Conservation (phyloP, 108 stramenopile species). For the Schizochytrium sp. region DNA sequence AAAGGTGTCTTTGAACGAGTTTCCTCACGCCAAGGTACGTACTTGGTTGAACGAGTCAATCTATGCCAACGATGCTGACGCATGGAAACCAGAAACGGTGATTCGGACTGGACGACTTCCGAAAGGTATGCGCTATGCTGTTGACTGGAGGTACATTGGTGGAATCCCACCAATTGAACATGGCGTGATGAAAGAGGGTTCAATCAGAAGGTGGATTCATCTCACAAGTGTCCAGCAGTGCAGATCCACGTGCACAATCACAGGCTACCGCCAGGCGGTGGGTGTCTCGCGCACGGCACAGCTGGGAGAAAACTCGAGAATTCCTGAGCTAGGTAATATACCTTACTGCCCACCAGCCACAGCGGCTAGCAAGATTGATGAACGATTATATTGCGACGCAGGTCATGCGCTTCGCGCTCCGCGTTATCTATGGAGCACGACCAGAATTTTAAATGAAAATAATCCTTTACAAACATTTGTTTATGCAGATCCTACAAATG, state of each 20-base stretch:
- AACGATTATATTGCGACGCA: neutral
- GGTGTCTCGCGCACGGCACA: neutral
- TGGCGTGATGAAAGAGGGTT: neutral
- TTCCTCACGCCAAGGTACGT: neutral
- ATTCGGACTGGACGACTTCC: neutral
- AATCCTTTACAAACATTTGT: neutral
- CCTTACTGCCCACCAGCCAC: neutral
- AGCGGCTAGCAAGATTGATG: neutral
- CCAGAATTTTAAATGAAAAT: neutral
- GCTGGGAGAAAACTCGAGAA: neutral
- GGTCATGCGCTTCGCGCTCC: neutral
- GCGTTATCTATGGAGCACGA: neutral
- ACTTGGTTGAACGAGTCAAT: neutral
- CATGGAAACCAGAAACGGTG: neutral
- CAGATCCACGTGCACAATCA: neutral
- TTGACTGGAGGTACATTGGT: neutral
- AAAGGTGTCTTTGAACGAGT: neutral
- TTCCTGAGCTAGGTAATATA: neutral
- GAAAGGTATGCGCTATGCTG: neutral
- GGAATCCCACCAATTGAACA: neutral
- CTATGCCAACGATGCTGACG: neutral
- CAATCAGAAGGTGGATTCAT: neutral
- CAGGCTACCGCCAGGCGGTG: neutral
- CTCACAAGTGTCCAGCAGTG: neutral
- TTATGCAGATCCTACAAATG: neutral